These are phyloP conservation scores for Fusarium goolgardi DNA, from an alignment of 2,329 filamentous ascomycete species.

Conservation along the genomic window DNA sequence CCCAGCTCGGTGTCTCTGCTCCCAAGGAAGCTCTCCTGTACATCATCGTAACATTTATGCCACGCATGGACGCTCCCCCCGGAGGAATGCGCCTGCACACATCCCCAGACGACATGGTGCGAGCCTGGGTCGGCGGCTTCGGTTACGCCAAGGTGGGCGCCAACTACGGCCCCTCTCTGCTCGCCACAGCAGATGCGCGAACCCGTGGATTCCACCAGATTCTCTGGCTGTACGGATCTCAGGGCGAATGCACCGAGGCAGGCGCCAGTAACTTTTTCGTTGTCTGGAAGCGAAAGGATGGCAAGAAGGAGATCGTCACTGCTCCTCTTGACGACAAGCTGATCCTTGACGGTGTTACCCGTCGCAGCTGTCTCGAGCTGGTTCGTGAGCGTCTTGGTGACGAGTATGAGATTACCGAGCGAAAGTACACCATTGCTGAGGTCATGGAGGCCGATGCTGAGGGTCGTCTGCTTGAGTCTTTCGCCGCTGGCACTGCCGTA, in stretches of 20 bases:
- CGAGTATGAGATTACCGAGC: slow-evolving; percentile 79
- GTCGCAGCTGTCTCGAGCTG: slow-evolving; percentile 81
- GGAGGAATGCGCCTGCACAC: slow-evolving; percentile 81
- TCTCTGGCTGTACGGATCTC: slow-evolving; percentile 88
- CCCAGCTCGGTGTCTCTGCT: slow-evolving; percentile 82
- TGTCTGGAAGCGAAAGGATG: slow-evolving; percentile 70
- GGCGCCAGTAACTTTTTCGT: slow-evolving; percentile 94
- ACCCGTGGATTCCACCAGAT: slow-evolving; percentile 85
- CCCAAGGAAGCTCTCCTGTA: slow-evolving; percentile 90
- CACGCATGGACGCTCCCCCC: slow-evolving; percentile 61
- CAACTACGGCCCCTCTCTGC: slow-evolving; percentile 88
- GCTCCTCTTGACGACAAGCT: slow-evolving; percentile 84
- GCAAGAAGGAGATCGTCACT: slow-evolving; percentile 77
- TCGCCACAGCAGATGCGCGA: slow-evolving; percentile 81
- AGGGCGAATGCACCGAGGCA: slow-evolving; percentile 86
- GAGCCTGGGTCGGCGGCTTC: slow-evolving; percentile 93
- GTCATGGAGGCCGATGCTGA: slow-evolving; percentile 77
- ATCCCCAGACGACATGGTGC: slow-evolving; percentile 82
- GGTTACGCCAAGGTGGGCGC: slow-evolving; percentile 93
- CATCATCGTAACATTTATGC: slow-evolving; percentile 77
- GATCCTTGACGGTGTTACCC: slow-evolving; percentile 90
- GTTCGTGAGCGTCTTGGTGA: slow-evolving; percentile 70
- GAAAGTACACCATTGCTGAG: slow-evolving; percentile 84
- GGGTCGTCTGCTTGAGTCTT: slow-evolving; percentile 83
- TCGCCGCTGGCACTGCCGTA: slow-evolving; percentile 87